Base-by-base conservation (phyloP, 1,284 basidiomycete species). In the Fomitopsis betulina region DNA sequence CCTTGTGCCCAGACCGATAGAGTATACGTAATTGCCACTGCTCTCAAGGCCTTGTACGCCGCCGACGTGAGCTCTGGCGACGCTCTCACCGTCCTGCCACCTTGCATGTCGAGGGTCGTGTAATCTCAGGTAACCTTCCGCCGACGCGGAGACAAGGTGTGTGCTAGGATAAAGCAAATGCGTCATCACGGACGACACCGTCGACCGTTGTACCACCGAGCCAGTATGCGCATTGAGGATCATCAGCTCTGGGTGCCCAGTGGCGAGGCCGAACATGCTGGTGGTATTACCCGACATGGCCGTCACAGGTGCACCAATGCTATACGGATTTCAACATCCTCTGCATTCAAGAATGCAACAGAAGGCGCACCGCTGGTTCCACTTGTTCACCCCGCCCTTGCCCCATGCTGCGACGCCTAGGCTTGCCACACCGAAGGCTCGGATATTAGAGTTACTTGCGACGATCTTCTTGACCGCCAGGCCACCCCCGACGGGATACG, bases 1-100 rank as follows among this genome's bases (percentile, higher is more conserved):
- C 93, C 92, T 89, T 71, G 93, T 81, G 7, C 90, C 89, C 75
- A 89, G 89, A 3, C 95, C 95, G 66, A 94, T 91, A 1, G 93
- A 93, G 67, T 89, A 91, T 27, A 91, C 81, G 61, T 87, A 83
- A 71, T 93, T 89, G 3, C 90, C 91, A 40, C 83, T 82, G 0
- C 81, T 80, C 64, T 93, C 89, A 27, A 96, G 79, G n/a, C 91
- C 93, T 73, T 89, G 89, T 30, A 96, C 80, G 2, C 92, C 91
- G 55, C 86, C 86, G 19, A 82, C 79, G 72, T 97, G 94, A 0
- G 94, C 93, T 65, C 86, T 85, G 13, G 90, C 82, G 5, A 82
- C 73, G 64, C 66, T 76, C 1, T 61, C 61, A 74, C 75, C 65
- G 51, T 45, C 40, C 5, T 80, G 79, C 65, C 65, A 77, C 70